These are phyloP conservation scores for Ambrosia artemisiifolia DNA, from an alignment of 129 eudicot genomes.

Conservation along the genomic window DNA sequence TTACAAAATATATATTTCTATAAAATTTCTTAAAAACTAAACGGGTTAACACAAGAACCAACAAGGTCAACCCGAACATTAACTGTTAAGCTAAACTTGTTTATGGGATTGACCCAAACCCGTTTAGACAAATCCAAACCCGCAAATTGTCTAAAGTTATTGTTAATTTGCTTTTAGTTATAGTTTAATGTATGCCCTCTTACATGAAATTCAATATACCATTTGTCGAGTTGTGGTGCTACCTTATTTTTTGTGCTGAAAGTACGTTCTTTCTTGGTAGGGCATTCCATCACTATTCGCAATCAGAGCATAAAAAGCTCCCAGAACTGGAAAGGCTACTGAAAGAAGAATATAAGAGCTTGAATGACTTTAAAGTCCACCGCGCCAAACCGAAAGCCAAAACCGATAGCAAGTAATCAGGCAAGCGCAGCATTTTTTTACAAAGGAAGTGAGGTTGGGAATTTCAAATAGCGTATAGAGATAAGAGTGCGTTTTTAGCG, in stretches of 20 bases:
- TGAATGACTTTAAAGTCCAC: conserved; percentile 64
- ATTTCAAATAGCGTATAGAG: conserved; percentile 21
- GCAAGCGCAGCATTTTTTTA: background rate
- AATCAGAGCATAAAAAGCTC: conserved; percentile 45
- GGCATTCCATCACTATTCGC: conserved; percentile 90
- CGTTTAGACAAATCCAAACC: background rate
- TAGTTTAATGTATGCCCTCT: background rate
- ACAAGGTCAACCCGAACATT: too few relatives aligned
- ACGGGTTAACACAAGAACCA: too few relatives aligned
- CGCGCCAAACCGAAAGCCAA: conserved; percentile 51
- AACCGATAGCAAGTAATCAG: conserved; percentile 27
- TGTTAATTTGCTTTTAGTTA: too few relatives aligned
- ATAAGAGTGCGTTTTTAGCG: conserved; percentile 12
- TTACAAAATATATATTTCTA: too few relatives aligned
- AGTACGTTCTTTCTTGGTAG: conserved; percentile 32
- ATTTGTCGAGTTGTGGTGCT: background rate
- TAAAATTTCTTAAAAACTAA: too few relatives aligned
- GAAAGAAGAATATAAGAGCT: conserved; percentile 60
- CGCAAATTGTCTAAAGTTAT: too few relatives aligned
- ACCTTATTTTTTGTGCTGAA: background rate
- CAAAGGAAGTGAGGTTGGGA: conserved; percentile 10
- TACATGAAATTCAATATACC: background rate
- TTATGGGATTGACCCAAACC: background rate
- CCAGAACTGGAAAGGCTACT: conserved; percentile 77
- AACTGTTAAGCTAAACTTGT: too few relatives aligned